Conservation (phyloP, 2,329 filamentous ascomycete species). For the Cladosporium sp. region DNA sequence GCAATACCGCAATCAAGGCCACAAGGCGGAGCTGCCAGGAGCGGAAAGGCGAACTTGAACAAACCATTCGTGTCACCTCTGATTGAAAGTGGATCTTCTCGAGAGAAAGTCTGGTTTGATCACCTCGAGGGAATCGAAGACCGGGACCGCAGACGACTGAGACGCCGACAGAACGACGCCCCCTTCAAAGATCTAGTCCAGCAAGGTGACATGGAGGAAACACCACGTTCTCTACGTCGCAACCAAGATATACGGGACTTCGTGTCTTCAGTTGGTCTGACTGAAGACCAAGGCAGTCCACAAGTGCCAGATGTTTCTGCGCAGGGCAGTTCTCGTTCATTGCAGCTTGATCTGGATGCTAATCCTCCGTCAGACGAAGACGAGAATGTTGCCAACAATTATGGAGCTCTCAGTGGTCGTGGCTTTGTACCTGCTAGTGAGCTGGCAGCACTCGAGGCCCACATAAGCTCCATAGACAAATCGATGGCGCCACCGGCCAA, state of each 20-base stretch:
- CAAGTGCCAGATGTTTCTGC: background rate
- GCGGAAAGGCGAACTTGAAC: conserved; percentile 19
- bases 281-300: background rate
- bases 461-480: conserved; percentile 12
- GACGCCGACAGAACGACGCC: background rate
- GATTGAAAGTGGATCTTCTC: conserved; percentile 13
- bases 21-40: conserved; percentile 18
- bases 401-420: conserved; percentile 3
- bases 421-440: conserved; percentile 30
- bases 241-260: conserved; percentile 33
- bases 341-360: background rate
- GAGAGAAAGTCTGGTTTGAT: conserved; percentile 29
- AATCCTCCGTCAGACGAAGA: background rate
- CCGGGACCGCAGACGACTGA: background rate
- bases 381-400: conserved; percentile 13
- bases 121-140: conserved; percentile 21
- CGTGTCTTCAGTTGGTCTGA: conserved; percentile 16
- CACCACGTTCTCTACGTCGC: conserved; percentile 19
- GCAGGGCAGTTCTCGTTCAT: background rate
- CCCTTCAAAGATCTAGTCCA: conserved; percentile 8
- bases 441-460: conserved; percentile 18
- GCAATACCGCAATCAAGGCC: conserved; percentile 21
- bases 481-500: conserved; percentile 15
- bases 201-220: conserved; percentile 21
- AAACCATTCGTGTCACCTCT: conserved; percentile 30